A percentile compares a stretch with the other conserved stretches of the same genome.
These are phyloP conservation scores for Oldenlandia corymbosa DNA, from an alignment of 257 asterid genomes.

Conservation along the genomic window DNA sequence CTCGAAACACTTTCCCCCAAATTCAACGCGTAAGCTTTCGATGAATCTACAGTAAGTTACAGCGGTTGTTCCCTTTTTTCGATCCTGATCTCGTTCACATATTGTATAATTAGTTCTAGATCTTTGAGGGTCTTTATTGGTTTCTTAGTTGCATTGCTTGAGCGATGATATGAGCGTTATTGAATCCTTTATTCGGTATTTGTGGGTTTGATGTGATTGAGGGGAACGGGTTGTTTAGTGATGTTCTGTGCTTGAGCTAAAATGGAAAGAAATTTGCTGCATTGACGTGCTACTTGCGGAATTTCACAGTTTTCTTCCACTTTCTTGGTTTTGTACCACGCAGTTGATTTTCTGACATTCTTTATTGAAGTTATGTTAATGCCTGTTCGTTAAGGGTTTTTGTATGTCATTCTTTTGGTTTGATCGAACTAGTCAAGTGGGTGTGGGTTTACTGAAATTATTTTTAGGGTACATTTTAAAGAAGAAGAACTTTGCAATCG, in stretches of 20 bases:
- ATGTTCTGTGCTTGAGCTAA: not conserved
- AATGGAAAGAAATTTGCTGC: not conserved
- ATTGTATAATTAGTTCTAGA: not conserved
- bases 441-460: not conserved
- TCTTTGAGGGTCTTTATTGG: not conserved
- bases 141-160: not conserved
- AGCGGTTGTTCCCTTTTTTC: not conserved
- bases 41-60: not conserved
- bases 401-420: not conserved
- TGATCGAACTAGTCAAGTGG: not conserved
- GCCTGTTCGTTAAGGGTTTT: not conserved
- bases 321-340: not conserved
- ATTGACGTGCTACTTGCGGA: not conserved
- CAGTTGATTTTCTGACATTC: not conserved
- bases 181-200: not conserved
- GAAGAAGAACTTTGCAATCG: not conserved
- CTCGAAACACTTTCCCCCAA: slow-evolving; percentile 5
- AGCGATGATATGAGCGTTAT: not conserved
- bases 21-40: not conserved
- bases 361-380: not conserved
- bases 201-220: not conserved
- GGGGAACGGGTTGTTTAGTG: not conserved
- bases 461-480: not conserved
- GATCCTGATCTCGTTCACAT: not conserved
- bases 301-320: not conserved